Evolutionary conservation across 2,329 filamentous ascomycete species (phyloP).

Genomic region (Talaromyces sp.): DNA sequence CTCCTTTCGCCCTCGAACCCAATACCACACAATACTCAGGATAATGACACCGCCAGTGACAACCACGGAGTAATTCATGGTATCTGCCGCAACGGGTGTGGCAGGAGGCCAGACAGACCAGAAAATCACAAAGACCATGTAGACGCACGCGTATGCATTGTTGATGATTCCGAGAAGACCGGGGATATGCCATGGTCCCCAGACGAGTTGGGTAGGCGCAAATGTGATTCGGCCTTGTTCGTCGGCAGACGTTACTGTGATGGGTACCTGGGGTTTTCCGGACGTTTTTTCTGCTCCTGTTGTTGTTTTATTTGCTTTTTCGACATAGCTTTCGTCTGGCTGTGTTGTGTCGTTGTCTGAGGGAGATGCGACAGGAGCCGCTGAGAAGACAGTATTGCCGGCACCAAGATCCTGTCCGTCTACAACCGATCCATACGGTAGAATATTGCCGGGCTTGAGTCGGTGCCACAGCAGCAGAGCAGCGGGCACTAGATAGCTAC

Average conservation of each 20-base stretch:
- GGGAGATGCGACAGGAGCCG: background rate
- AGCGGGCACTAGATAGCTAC: conserved; percentile 31
- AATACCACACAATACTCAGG: conserved; percentile 42
- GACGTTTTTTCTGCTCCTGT: background rate
- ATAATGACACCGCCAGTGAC: conserved; percentile 44
- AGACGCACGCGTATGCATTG: conserved; percentile 51
- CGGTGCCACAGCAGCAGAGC: conserved; percentile 32
- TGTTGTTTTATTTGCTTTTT: background rate
- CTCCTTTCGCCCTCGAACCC: conserved; percentile 34
- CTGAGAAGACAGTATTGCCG: background rate
- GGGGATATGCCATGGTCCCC: conserved; percentile 54
- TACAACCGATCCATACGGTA: conserved; percentile 32
- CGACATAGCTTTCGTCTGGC: background rate
- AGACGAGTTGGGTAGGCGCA: conserved; percentile 34
- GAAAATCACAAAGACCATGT: conserved; percentile 53
- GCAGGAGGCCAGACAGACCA: conserved; percentile 49
- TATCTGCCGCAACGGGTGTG: conserved; percentile 27
- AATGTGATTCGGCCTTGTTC: conserved; percentile 20
- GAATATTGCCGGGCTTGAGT: conserved; percentile 30
- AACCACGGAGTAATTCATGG: conserved; percentile 47
- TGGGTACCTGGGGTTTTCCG: too few species aligned
- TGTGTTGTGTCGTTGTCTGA: background rate
- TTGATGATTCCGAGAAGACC: conserved; percentile 50
- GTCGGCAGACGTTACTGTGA: background rate
- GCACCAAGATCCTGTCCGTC: conserved; percentile 18